These are phyloP conservation scores for Rozella allomycis DNA, from an alignment of 371 early-diverging fungal genomes.

Conservation along the genomic window DNA sequence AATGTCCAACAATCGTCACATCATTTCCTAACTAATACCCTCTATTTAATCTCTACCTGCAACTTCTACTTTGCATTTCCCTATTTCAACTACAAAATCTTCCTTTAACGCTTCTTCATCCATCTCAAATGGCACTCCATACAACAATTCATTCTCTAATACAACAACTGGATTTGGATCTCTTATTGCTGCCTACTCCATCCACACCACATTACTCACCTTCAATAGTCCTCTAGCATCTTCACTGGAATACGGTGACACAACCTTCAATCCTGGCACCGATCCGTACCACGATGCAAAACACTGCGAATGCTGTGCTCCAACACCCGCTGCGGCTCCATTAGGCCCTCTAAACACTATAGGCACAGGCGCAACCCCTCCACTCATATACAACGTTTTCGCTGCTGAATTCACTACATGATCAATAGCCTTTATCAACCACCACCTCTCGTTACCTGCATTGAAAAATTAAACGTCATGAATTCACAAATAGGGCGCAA, in stretches of 20 bases:
- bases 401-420: slow-evolving; percentile 99
- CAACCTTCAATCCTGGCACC: slow-evolving; percentile 96
- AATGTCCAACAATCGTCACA: slow-evolving; percentile 88
- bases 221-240: slow-evolving; percentile 89
- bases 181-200: slow-evolving; percentile 77
- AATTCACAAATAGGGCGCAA: slow-evolving; percentile 97
- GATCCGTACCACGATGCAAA: slow-evolving; percentile 96
- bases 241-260: slow-evolving; percentile 89
- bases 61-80: slow-evolving; percentile 88
- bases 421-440: slow-evolving; percentile 71
- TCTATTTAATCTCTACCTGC: slow-evolving; percentile 31
- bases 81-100: slow-evolving; percentile 81
- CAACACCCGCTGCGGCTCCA: slow-evolving; percentile 95
- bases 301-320: slow-evolving; percentile 98
- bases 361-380: slow-evolving; percentile 66
- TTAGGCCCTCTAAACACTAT: slow-evolving; percentile 99
- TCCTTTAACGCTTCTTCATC: slow-evolving; percentile 51
- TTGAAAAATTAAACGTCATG: slow-evolving; percentile 99
- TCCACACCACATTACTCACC: slow-evolving; percentile 7
- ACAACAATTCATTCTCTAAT: slow-evolving; percentile 97
- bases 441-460: slow-evolving; percentile 50
- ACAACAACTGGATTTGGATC: slow-evolving; percentile 96
- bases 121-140: slow-evolving; percentile 70
- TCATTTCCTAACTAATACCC: slow-evolving; percentile 37
- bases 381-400: slow-evolving; percentile 97